Conservation (phyloP, 257 asterid genomes). For the Avicennia marina region DNA sequence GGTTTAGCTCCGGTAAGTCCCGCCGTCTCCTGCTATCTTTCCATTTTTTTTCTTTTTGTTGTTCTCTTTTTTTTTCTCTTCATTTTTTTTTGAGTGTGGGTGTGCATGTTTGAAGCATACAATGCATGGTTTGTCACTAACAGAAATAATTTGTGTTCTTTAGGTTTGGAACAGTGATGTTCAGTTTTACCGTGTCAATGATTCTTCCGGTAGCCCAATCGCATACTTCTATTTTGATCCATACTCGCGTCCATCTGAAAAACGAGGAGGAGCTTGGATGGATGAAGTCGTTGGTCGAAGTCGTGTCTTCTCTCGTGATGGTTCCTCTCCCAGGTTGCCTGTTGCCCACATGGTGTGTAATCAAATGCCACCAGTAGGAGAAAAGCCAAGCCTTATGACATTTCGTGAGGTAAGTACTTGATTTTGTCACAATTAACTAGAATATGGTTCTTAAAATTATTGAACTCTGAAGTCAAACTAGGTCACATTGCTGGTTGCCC, state of each 20-base stretch:
- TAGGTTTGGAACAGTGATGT: slow-evolving; percentile 96
- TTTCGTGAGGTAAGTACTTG: slow-evolving; percentile 73
- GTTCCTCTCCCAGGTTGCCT: slow-evolving; percentile 81
- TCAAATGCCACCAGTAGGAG: slow-evolving; percentile 99
- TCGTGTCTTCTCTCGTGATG: slow-evolving; percentile 73
- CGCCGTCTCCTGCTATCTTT: slow-evolving; percentile 15
- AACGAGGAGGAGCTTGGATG: slow-evolving; percentile 99
- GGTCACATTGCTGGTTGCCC: too few relatives aligned
- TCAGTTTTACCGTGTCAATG: slow-evolving; percentile 75
- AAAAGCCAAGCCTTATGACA: slow-evolving; percentile 98
- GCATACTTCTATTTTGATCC: slow-evolving; percentile 97
- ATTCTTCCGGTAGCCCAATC: slow-evolving; percentile 70
- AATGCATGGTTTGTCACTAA: too few relatives aligned
- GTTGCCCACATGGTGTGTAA: slow-evolving; percentile 98
- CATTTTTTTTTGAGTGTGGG: not conserved
- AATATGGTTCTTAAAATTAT: slow-evolving; percentile 14
- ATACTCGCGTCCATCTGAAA: slow-evolving; percentile 97
- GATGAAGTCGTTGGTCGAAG: slow-evolving; percentile 91
- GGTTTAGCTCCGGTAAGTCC: slow-evolving; percentile 84
- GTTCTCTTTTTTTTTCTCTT: not conserved
- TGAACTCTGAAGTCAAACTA: too few relatives aligned
- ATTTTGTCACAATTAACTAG: slow-evolving; percentile 8
- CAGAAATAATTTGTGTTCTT: slow-evolving; percentile 33
- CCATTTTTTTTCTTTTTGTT: slow-evolving; percentile 1
- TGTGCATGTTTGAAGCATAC: not conserved